These are phyloP conservation scores for Plasmodium malariae DNA, from an alignment of 169 alveolate species.

Conservation along the genomic window DNA sequence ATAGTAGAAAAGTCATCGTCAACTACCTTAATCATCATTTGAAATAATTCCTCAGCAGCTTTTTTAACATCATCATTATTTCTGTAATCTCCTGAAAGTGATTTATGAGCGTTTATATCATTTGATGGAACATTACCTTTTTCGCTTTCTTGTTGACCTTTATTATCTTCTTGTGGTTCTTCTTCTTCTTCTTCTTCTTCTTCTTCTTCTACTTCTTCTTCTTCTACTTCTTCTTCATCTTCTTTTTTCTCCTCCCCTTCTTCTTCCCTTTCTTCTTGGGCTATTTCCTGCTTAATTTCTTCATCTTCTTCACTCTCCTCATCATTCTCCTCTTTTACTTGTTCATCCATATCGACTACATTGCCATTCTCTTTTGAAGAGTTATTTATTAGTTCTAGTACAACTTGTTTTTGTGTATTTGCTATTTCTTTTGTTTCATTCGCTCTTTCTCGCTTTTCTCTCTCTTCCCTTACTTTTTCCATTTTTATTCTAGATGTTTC, in stretches of 20 bases:
- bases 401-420: too few species aligned
- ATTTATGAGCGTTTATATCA: not conserved
- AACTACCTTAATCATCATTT: not conserved
- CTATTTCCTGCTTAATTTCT: not conserved
- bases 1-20: too few species aligned
- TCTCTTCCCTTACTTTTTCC: not conserved
- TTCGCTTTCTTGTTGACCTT: not conserved
- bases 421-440: too few species aligned
- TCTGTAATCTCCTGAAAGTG: not conserved
- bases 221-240: not conserved
- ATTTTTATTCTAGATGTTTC: not conserved
- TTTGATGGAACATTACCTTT: not conserved
- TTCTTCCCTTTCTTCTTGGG: not conserved
- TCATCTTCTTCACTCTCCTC: not conserved
- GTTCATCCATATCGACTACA: not conserved
- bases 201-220: not conserved
- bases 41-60: not conserved
- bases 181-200: not conserved
- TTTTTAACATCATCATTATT: not conserved
- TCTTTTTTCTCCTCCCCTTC: not conserved
- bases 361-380: not conserved
- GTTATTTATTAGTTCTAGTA: constrained; percentile 1
- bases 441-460: not conserved
- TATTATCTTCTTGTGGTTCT: not conserved
- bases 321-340: not conserved